phyloP scores from a whole-genome alignment of 495 filamentous ascomycete genomes.

The Trichocladium antarcticum region DNA sequence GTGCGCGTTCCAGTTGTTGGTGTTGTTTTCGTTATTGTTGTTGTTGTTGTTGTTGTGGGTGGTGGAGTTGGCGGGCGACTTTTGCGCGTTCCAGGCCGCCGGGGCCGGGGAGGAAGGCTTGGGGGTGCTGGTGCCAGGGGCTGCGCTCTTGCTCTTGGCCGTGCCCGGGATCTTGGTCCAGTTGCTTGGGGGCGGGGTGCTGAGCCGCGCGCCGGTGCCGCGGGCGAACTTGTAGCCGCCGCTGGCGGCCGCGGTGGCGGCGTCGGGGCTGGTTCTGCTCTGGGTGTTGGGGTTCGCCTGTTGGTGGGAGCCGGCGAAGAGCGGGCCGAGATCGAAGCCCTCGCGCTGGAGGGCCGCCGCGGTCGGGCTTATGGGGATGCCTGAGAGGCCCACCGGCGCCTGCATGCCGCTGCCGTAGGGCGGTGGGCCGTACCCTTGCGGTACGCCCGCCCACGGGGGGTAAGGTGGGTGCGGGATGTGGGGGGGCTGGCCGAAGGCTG shows the following conservation, averaged over 20 bases:
- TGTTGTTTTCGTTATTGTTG: background rate
- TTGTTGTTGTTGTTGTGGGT: background rate
- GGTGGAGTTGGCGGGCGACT: conserved; percentile 2
- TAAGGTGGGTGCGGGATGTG: background rate
- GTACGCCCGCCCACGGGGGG: background rate
- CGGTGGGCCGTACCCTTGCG: background rate
- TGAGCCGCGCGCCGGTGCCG: too few species aligned
- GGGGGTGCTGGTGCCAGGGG: background rate
- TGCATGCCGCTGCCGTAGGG: background rate
- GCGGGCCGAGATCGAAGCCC: conserved; percentile 1
- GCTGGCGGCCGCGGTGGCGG: too few species aligned
- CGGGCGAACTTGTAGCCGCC: too few species aligned
- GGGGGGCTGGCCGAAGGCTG: background rate
- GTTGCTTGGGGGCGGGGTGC: background rate
- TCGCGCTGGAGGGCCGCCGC: background rate
- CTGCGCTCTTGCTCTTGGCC: background rate
- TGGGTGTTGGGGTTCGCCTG: background rate
- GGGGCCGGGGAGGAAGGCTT: background rate
- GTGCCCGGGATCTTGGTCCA: background rate
- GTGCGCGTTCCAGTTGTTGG: too few species aligned
- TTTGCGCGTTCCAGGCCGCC: background rate
- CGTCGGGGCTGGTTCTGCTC: too few species aligned
- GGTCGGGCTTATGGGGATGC: background rate
- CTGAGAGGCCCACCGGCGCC: background rate
- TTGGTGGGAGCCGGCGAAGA: background rate